Evolutionary conservation across 2,329 filamentous ascomycete species (phyloP), one percentile per base, ranked within the genome.

Genomic region (Aspergillus pseudoviridinutans): DNA sequence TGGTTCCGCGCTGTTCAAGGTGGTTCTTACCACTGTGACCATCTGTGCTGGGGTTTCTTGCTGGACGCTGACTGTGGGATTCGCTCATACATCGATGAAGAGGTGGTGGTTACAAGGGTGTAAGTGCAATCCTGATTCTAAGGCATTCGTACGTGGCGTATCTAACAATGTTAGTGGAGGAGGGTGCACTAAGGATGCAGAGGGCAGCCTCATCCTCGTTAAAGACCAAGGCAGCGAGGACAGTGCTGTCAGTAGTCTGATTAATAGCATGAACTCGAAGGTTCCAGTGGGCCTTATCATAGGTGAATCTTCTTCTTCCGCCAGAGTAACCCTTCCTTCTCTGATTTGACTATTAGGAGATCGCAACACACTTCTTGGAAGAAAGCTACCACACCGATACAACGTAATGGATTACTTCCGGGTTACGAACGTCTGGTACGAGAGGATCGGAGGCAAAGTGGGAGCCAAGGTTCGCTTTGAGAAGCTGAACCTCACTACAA

Each of bases 381-480:
- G 78, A 1, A 74, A 77, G 27, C 74, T 87, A 7, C 81, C 82
- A 0, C 78, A 87, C 57, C 74, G 80, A 0, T 91, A 86, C 64
- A 85, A 82, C 55, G 84, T 91, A 0, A 76, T 92, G 46, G 87
- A 79, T n/a, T 86, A 80, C 69, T 92, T 90, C 68, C 83, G 86
- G 51, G 76, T 89, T 12, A 88, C 87, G 0, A 77, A 87, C 51
- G 77, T 91, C 0, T 92, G 89, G 89, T 77, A 74, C 10, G 89
- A 92, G 64, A 80, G 78, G 58, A 69, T 76, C 1, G 69, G 68
- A 2, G 64, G 63, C 2, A 76, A 69, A 5, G 72, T 69, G 1
- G 77, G 79, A 0, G 80, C 82, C 63, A 85, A 84, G 61, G 79
- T 88, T 27, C 82, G 88, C 0, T 80, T 91, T 3, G 86, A 92